A percentile compares a stretch with the other conserved stretches of the same genome.
These are phyloP conservation scores for Fallopia convolvulus DNA, from an alignment of 148 eudicot genomes.

Conservation along the genomic window DNA sequence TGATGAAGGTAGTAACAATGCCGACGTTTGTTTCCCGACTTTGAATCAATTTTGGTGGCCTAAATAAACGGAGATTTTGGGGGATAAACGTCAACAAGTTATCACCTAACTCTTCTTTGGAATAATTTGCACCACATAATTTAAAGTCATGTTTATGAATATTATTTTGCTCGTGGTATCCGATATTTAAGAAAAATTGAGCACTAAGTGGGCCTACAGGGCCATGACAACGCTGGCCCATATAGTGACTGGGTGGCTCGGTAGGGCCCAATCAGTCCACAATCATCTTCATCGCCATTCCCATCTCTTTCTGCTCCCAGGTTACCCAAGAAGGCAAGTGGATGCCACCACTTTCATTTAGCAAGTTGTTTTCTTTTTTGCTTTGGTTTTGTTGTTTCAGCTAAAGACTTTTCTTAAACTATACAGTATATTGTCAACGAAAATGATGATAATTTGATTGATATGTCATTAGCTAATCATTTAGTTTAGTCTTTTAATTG, in stretches of 20 bases:
- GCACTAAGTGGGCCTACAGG: not conserved
- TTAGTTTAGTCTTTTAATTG: too few species aligned
- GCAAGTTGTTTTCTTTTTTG: too few species aligned
- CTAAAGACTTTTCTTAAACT: too few species aligned
- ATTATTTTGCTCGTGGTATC: not conserved
- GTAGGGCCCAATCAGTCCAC: not conserved
- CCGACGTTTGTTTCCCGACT: not conserved
- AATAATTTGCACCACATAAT: not conserved
- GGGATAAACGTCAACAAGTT: not conserved
- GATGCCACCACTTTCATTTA: not conserved
- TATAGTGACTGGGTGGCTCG: not conserved
- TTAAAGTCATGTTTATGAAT: not conserved
- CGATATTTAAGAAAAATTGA: not conserved
- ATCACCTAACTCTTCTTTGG: not conserved
- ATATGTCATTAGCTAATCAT: too few species aligned
- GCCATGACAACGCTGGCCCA: not conserved
- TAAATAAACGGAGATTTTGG: not conserved
- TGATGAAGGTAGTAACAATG: not conserved
- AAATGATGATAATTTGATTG: too few species aligned
- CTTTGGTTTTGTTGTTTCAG: too few species aligned
- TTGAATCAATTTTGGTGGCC: conserved; percentile 1
- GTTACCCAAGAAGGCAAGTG: not conserved
- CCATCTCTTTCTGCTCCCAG: not conserved
- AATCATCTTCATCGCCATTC: not conserved
- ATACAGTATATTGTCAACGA: too few species aligned